These are phyloP conservation scores for Penicillium occitanis DNA, from an alignment of 2,329 filamentous ascomycete genomes.

Conservation along the genomic window DNA sequence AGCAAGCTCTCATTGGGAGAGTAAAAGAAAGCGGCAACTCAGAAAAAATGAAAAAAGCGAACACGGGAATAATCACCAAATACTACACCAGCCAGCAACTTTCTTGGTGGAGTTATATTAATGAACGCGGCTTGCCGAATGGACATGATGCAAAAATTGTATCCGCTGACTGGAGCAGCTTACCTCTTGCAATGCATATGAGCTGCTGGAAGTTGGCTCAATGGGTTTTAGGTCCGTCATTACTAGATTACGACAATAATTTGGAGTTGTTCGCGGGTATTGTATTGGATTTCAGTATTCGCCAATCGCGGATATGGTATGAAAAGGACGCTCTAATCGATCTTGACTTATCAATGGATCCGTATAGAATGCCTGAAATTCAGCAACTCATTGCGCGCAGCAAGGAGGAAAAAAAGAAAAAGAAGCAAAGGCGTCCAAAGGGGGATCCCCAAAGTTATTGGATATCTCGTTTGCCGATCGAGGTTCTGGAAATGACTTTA, in stretches of 20 bases:
- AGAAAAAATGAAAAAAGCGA: neutral
- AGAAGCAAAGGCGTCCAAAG: neutral
- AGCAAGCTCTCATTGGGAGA: neutral
- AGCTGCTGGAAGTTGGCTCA: slow-evolving; percentile 10
- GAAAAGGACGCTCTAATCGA: too few relatives aligned
- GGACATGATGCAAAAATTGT: too few relatives aligned
- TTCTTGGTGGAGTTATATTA: too few relatives aligned
- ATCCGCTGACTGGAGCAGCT: neutral
- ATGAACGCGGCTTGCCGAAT: too few relatives aligned
- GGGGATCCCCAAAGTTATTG: neutral
- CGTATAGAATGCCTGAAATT: neutral
- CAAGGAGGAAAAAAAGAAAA: neutral
- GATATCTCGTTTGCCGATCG: neutral
- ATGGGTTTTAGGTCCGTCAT: neutral
- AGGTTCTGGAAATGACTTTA: neutral
- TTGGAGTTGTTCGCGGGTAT: slow-evolving; percentile 6
- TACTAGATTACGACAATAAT: neutral
- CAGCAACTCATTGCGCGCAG: neutral
- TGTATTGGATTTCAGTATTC: neutral
- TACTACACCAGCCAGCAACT: too few relatives aligned
- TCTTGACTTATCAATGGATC: neutral
- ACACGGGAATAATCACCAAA: too few relatives aligned
- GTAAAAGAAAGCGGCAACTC: neutral
- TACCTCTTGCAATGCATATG: slow-evolving; percentile 4
- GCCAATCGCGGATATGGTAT: neutral